Percentiles rank a stretch among this genome's conserved stretches.
Conservation (phyloP, 2,329 filamentous ascomycete species). For the Metarhizium sp. region DNA sequence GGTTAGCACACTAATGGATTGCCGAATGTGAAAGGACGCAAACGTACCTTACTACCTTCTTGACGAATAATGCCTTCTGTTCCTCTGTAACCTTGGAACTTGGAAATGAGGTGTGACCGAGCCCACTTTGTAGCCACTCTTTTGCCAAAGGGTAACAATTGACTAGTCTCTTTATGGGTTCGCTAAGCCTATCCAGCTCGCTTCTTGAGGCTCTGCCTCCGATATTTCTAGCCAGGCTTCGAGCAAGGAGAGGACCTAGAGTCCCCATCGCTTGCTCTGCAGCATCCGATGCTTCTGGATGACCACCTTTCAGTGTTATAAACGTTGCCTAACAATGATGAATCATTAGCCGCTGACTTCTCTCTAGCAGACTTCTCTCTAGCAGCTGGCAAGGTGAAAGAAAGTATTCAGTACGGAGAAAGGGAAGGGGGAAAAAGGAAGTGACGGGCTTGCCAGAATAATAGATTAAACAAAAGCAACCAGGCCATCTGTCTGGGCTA, state of each 20-base stretch:
- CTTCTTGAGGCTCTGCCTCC: slow-evolving; percentile 60
- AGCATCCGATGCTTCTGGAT: slow-evolving; percentile 30
- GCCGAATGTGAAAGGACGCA: not conserved
- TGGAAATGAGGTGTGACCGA: slow-evolving; percentile 47
- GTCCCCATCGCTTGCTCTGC: slow-evolving; percentile 43
- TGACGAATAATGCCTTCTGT: slow-evolving; percentile 56
- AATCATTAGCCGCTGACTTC: not conserved
- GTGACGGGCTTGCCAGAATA: not conserved
- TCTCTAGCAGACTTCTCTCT: not conserved
- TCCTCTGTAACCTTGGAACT: slow-evolving; percentile 46
- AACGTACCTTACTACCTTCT: slow-evolving; percentile 52
- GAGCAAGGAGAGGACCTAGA: slow-evolving; percentile 51
- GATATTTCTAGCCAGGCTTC: slow-evolving; percentile 54
- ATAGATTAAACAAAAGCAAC: not conserved
- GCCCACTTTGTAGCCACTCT: slow-evolving; percentile 52
- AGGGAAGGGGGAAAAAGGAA: not conserved
- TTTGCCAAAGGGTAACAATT: slow-evolving; percentile 45
- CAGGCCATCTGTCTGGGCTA: not conserved
- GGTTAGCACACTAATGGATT: not conserved
- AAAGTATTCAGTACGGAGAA: not conserved
- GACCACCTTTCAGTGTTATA: slow-evolving; percentile 35
- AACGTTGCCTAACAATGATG: slow-evolving; percentile 36
- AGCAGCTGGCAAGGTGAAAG: not conserved
- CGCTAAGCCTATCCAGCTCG: slow-evolving; percentile 61
- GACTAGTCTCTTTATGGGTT: slow-evolving; percentile 62